phyloP scores from a whole-genome alignment of 208 protist genomes.

The Acanthamoeba royreba region DNA sequence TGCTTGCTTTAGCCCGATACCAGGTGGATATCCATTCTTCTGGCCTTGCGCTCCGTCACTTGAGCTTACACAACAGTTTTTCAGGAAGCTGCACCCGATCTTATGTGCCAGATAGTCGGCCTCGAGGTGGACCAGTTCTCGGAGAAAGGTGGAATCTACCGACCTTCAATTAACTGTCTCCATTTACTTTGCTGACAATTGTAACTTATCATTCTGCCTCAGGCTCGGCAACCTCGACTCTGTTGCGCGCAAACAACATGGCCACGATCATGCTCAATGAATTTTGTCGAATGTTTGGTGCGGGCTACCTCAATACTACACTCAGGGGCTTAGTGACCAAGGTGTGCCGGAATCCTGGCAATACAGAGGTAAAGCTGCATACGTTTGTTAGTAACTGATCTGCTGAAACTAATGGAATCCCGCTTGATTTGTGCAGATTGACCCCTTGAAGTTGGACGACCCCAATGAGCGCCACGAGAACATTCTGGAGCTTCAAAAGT shows the following conservation, averaged over 20 bases:
- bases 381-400: background rate
- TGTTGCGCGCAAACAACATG: conserved; percentile 12
- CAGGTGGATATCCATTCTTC: background rate
- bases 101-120: background rate
- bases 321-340: background rate
- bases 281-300: background rate
- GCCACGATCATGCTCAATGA: conserved; percentile 9
- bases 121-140: background rate
- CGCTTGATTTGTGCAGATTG: background rate
- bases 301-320: background rate
- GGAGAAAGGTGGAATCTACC: background rate
- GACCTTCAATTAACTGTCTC: background rate
- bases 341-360: background rate
- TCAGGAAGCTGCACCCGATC: background rate
- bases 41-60: background rate
- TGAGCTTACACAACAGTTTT: background rate
- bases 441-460: background rate
- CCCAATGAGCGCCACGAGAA: background rate
- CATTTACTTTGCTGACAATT: background rate
- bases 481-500: background rate
- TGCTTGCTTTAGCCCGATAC: background rate
- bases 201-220: background rate
- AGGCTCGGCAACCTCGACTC: background rate
- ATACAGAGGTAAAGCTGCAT: background rate
- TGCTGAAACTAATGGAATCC: background rate